Evolutionary conservation across 2,329 filamentous ascomycete genomes (phyloP).

Genomic region (Knoxdaviesia capensis): DNA sequence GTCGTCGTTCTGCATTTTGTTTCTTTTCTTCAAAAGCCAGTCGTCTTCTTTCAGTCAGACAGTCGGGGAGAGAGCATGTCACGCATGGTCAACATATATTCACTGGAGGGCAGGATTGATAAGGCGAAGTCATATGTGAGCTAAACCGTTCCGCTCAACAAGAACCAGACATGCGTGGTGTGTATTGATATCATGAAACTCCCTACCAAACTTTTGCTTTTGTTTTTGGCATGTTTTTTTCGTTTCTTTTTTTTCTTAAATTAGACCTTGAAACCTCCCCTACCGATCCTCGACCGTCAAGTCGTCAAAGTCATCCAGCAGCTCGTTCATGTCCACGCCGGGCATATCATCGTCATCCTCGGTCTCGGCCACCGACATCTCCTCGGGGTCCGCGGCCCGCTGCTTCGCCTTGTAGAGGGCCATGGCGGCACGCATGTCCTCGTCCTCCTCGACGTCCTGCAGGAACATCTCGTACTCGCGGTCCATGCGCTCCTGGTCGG

Average conservation of each 20-base stretch:
- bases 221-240: not conserved
- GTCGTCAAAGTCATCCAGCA: constrained; percentile 87
- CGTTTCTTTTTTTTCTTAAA: constrained; percentile 2
- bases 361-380: constrained; percentile 48
- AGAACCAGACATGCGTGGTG: too few species aligned
- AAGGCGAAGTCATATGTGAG: too few species aligned
- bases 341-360: constrained; percentile 43
- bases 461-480: constrained; percentile 95
- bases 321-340: constrained; percentile 55
- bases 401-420: constrained; percentile 62
- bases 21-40: not conserved
- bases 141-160: too few species aligned
- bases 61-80: too few species aligned
- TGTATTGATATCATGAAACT: not conserved
- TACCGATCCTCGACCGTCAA: constrained; percentile 46
- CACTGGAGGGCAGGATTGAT: too few species aligned
- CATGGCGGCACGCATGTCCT: constrained; percentile 66
- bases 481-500: constrained; percentile 75
- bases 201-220: constrained; percentile 2
- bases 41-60: not conserved
- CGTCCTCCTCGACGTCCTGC: constrained; percentile 88
- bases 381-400: constrained; percentile 32
- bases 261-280: not conserved
- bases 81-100: too few species aligned
- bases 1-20: not conserved